A percentile compares a stretch with the other conserved stretches of the same genome.
Evolutionary conservation across 805 yeast species (phyloP).

Genomic region (Maudiozyma barnettii): DNA sequence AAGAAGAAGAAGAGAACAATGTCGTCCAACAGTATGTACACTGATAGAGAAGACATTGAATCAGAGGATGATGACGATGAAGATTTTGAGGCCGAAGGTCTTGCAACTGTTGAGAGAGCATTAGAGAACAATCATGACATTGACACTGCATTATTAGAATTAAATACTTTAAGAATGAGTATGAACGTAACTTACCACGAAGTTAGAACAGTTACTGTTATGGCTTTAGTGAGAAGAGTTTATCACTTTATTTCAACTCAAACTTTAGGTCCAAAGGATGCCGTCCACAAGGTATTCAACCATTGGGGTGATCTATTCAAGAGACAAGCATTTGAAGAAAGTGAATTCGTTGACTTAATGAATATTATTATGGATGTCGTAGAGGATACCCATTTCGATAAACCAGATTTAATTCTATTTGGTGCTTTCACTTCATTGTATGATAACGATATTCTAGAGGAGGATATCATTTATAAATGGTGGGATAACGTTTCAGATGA

Average conservation of each 20-base stretch:
- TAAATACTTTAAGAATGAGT: conserved; percentile 93
- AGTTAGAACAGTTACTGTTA: conserved; percentile 72
- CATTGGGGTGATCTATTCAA: conserved; percentile 77
- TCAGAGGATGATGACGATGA: conserved; percentile 51
- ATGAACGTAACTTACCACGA: conserved; percentile 93
- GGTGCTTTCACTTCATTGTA: conserved; percentile 52
- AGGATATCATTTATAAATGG: conserved; percentile 73
- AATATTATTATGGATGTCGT: conserved; percentile 32
- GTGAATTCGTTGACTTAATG: conserved; percentile 69
- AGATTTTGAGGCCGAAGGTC: conserved; percentile 81
- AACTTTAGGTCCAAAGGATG: conserved; percentile 67
- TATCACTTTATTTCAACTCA: conserved; percentile 68
- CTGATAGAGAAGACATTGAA: conserved; percentile 36
- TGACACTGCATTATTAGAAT: conserved; percentile 85
- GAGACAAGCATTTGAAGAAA: conserved; percentile 75
- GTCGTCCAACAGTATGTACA: conserved; percentile 34
- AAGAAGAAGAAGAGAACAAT: conserved; percentile 37
- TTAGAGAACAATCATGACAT: conserved; percentile 85
- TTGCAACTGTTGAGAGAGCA: conserved; percentile 87
- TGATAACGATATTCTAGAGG: conserved; percentile 74
- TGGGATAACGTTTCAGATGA: conserved; percentile 45
- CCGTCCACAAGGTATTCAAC: conserved; percentile 62
- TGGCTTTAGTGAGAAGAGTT: conserved; percentile 61
- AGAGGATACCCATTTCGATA: conserved; percentile 19
- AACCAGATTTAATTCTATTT: conserved; percentile 30